phyloP scores from a whole-genome alignment of 2,329 filamentous ascomycete genomes.

The Fusarium neocosmosporiellum region DNA sequence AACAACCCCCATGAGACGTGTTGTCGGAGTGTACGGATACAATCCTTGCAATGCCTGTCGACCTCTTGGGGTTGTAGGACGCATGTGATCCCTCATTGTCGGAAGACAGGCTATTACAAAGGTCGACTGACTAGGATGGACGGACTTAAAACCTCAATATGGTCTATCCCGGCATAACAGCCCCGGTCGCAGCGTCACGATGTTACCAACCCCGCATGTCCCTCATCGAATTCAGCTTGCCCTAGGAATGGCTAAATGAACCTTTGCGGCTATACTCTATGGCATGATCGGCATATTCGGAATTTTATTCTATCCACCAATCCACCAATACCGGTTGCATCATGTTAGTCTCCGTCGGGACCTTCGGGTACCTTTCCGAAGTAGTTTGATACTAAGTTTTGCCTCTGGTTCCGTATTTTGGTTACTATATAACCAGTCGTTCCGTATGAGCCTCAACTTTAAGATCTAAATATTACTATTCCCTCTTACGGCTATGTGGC shows the following conservation, averaged over 20 bases:
- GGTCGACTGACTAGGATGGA: conserved; percentile 1
- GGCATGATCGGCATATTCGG: conserved; percentile 8
- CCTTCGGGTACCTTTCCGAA: conserved; percentile 22
- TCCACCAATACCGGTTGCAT: conserved; percentile 34
- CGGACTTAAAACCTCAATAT: background rate
- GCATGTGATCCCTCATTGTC: background rate
- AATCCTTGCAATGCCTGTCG: background rate
- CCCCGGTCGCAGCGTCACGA: conserved; percentile 16
- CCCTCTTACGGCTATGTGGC: rapidly evolving
- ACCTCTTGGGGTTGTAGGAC: background rate
- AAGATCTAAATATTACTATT: background rate
- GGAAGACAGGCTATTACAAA: background rate
- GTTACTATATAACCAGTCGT: conserved; percentile 3
- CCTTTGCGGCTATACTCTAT: background rate
- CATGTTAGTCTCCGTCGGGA: background rate
- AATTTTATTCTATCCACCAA: conserved; percentile 29
- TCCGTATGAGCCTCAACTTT: too few relatives aligned
- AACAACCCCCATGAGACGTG: background rate
- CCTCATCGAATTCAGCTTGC: conserved; percentile 16
- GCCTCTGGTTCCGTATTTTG: too few relatives aligned
- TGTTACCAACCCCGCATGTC: background rate
- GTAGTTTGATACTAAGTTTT: background rate
- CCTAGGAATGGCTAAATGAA: conserved; percentile 32
- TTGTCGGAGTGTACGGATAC: background rate
- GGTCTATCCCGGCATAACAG: conserved; percentile 8